Evolutionary conservation across 805 yeast genomes (phyloP).

Genomic region (Pichia deserticola): DNA sequence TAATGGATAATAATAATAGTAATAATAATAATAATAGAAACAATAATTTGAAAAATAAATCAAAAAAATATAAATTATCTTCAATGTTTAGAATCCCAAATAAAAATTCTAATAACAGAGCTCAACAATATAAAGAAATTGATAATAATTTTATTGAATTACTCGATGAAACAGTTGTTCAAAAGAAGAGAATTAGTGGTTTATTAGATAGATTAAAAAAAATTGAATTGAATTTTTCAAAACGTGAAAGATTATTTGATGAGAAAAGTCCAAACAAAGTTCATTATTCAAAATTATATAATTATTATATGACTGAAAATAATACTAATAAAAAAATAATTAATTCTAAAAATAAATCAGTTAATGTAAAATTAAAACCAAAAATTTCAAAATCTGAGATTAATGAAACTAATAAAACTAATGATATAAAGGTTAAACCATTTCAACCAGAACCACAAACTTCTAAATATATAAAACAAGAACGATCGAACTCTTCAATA

Average conservation of each 20-base stretch:
- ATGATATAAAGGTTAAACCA: not conserved
- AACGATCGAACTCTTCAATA: constrained; percentile 1
- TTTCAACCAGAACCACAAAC: not conserved
- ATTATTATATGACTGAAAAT: constrained; percentile 19
- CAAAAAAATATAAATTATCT: not conserved
- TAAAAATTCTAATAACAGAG: not conserved
- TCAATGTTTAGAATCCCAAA: constrained; percentile 2
- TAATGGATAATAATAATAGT: not conserved
- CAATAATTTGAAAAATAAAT: not conserved
- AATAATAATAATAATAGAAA: not conserved
- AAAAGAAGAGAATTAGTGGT: constrained; percentile 18
- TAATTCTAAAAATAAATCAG: not conserved
- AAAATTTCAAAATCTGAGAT: not conserved
- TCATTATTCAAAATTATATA: constrained; percentile 37
- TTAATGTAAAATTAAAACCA: not conserved
- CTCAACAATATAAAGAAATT: constrained; percentile 5
- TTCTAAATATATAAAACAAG: not conserved
- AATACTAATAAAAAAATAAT: constrained; percentile 10
- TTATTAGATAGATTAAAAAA: constrained; percentile 23
- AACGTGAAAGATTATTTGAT: constrained; percentile 30
- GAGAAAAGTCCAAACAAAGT: constrained; percentile 31
- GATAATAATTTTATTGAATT: constrained; percentile 1
- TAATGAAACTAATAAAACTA: not conserved
- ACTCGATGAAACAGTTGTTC: constrained; percentile 7
- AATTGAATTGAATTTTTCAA: constrained; percentile 31